phyloP scores from a whole-genome alignment of 2,329 filamentous ascomycete species.

The Botrytis fragariae region DNA sequence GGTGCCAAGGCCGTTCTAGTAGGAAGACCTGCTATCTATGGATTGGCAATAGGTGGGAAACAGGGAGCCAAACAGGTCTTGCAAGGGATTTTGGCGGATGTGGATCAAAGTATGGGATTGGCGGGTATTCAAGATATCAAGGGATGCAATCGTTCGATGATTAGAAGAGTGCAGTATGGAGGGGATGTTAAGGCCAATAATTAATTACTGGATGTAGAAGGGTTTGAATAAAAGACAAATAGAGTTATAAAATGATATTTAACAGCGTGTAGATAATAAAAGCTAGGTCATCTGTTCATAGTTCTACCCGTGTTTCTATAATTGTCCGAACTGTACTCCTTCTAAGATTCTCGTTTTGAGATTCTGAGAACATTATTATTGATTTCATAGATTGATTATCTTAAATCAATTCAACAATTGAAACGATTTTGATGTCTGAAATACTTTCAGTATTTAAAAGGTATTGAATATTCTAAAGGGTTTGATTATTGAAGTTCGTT shows the following conservation, averaged over 20 bases:
- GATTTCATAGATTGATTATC: not conserved
- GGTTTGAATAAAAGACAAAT: rapidly evolving
- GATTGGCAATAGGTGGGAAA: constrained; percentile 52
- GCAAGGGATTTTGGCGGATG: constrained; percentile 50
- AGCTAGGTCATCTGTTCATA: not conserved
- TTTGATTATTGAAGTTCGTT: not conserved
- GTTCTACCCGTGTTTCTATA: not conserved
- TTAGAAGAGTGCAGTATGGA: constrained; percentile 31
- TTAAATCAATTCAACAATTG: not conserved
- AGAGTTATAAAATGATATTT: not conserved
- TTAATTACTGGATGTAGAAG: constrained; percentile 14
- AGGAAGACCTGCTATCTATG: constrained; percentile 57
- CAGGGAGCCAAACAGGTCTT: constrained; percentile 53
- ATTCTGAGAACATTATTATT: not conserved
- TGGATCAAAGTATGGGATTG: constrained; percentile 56
- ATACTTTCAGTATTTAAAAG: not conserved
- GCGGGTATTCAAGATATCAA: constrained; percentile 45
- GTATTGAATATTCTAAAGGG: not conserved
- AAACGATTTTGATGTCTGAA: not conserved
- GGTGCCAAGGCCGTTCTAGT: constrained; percentile 57
- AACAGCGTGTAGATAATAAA: not conserved
- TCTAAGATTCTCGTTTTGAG: not conserved
- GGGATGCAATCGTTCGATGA: constrained; percentile 31
- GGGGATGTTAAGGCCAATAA: constrained; percentile 33
- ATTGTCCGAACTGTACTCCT: not conserved